Base-by-base conservation (phyloP, 805 yeast species). In the Yarrowia osloensis region DNA sequence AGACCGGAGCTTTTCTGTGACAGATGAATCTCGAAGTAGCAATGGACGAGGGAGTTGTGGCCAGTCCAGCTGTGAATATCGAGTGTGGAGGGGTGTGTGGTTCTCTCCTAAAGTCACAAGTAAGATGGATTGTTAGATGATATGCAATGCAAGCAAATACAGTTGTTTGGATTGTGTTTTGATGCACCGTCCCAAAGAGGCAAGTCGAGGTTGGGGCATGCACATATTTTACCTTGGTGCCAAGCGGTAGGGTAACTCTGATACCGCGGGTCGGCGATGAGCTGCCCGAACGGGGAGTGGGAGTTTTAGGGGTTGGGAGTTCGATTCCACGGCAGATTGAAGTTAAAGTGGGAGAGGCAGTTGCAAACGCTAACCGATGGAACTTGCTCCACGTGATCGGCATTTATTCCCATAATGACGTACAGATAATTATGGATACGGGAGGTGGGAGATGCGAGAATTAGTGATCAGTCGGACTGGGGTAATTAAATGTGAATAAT, bases 81-180 rank as follows among this genome's bases (percentile, higher is more conserved):
- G 17, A 21, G 47, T 5, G 24, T 11, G 12, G 22, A 15, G 12
- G 22, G 6, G n/a, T n/a, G 3, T n/a, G 42, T 2, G 12, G 12
- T n/a, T 15, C 13, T 7, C 42, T 39, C 42, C 22, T 39, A 1
- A 15, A 2, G 46, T 40, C 15, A 40, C 40, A 31, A 4, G 57
- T 33, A 31, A 50, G 29, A 9, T n/a, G 37, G 19, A 19, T 8
- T 9, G 29, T 15, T 35, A 40, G 7, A 13, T 39, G 46, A 54
- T 54, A 54, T 54, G 62, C 62, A 54, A 35, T 54, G 62, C 46
- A 39, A 35, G 62, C 46, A 39, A 39, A 26, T 37, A 37, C 46
- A 4, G n/a, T 37, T 54, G 44, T 35, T 54, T 54, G 44, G 62
- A 13, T 54, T 54, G 31, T 50, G 57, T 50, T 50, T 50, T 50